A percentile compares a stretch with the other conserved stretches of the same genome.
Evolutionary conservation across 2,329 filamentous ascomycete genomes (phyloP).

Genomic region (Leptographium lundbergii): DNA sequence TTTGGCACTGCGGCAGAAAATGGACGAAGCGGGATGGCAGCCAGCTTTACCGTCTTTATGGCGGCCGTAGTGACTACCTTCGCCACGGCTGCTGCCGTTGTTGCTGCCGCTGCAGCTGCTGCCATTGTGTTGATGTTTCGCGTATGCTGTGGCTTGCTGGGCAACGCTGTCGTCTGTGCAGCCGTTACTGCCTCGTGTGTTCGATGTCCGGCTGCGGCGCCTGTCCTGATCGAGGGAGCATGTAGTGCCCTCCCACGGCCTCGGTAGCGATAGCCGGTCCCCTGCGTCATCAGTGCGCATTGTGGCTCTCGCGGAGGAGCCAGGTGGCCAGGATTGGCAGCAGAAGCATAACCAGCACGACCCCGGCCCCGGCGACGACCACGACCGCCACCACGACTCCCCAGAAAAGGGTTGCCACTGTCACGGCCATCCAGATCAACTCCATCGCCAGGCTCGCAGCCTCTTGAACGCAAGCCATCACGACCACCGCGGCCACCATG

Average conservation of each 20-base stretch:
- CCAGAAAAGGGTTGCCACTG: slow-evolving; percentile 4
- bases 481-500: background rate
- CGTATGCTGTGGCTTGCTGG: background rate
- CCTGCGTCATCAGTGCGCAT: background rate
- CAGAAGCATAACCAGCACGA: background rate
- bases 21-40: background rate
- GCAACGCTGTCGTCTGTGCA: background rate
- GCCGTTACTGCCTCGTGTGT: background rate
- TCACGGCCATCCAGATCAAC: slow-evolving; percentile 2
- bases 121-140: background rate
- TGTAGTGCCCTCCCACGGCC: background rate
- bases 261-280: background rate
- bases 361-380: slow-evolving; percentile 1
- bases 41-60: background rate
- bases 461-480: background rate
- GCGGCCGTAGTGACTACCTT: background rate
- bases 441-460: background rate
- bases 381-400: background rate
- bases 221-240: background rate
- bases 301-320: background rate
- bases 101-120: background rate
- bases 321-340: background rate
- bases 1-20: background rate
- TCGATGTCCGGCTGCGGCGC: background rate
- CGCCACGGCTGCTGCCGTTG: background rate